These are phyloP conservation scores for Metarhizium robertsii DNA, from an alignment of 2,329 filamentous ascomycete genomes.

Conservation along the genomic window DNA sequence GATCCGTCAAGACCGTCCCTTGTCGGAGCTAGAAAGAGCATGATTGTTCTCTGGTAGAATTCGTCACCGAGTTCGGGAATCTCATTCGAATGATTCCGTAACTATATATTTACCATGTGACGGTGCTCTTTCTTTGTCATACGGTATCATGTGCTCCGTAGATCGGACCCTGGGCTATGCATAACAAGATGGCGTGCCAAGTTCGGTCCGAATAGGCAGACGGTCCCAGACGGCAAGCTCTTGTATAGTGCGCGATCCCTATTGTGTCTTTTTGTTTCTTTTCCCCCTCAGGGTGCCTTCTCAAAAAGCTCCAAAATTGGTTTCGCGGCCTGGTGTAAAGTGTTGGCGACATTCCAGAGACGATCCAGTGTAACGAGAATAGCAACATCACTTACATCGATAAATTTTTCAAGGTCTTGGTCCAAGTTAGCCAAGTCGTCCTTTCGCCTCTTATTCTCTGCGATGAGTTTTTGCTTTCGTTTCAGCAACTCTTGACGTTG, in stretches of 20 bases:
- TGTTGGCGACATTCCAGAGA: slow-evolving; percentile 10
- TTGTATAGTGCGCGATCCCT: background rate
- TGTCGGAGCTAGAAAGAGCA: no score
- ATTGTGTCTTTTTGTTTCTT: no score
- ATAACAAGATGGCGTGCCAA: no score
- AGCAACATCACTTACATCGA: slow-evolving; percentile 53
- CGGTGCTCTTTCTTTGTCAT: no score
- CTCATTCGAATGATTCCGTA: no score
- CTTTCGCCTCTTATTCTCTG: slow-evolving; percentile 81
- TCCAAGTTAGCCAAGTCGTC: slow-evolving; percentile 88
- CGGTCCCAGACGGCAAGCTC: background rate
- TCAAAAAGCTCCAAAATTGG: slow-evolving; percentile 81
- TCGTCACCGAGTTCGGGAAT: no score
- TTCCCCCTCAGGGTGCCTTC: slow-evolving; percentile 45
- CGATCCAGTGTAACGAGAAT: background rate
- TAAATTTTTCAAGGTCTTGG: slow-evolving; percentile 86
- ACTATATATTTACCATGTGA: no score
- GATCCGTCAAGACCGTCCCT: no score
- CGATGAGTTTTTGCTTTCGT: slow-evolving; percentile 51
- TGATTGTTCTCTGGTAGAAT: no score
- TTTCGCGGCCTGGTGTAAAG: slow-evolving; percentile 59
- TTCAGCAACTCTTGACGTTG: slow-evolving; percentile 68
- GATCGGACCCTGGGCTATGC: no score
- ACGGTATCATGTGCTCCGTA: no score
- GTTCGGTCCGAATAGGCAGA: background rate